Base-by-base conservation (phyloP, 2,329 filamentous ascomycete species). In the Akanthomyces uredinophilus region DNA sequence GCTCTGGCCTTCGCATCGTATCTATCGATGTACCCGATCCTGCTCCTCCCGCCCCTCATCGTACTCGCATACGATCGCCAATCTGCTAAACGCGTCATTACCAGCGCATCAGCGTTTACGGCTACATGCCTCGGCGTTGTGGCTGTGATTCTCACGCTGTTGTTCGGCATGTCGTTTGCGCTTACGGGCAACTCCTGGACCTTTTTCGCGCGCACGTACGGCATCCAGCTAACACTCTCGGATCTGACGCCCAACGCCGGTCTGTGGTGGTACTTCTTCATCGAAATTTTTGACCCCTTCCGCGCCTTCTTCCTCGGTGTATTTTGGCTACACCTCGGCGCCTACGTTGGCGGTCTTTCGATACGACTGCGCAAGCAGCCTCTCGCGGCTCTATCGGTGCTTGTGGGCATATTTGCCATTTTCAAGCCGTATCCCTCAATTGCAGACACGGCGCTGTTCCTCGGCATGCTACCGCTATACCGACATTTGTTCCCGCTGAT, bases 181-280 rank as follows among this genome's bases (percentile, higher is more conserved):
- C 78, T 96, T 46, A 91, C 90, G 1, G 87, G 82, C 37, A 82
- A 86, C 65, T 96, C 92, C 2, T 96, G 91, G 90, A 87, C 93
- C 65, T 99, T 98, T 70, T 75, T 98, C 22, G 77, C 83, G 8
- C 92, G 92, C 22, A 97, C 95, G 0, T 99, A 99, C 75, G 92
- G 94, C 68, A 91, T 96, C 52, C 93, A 96, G 69, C 83, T 99
- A 43, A 87, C 95, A 1, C 84, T 99, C 3, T 91, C 92, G 10
- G 95, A 99, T 72, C 82, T 99, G 46, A 96, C 94, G 0, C 95
- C 95, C 14, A 99, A 98, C 67, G 90, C 96, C 35, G 95, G 95
- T 1, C 81, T 99, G 1, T 99, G 95, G 95, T 99, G 95, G 95
- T 99, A 99, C 77, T 99, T 99, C 78, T 98, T 99, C 73, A 96